A percentile compares a stretch with the other conserved stretches of the same genome.
phyloP scores from a whole-genome alignment of 148 eudicot genomes.

The Camellia sinensis region DNA sequence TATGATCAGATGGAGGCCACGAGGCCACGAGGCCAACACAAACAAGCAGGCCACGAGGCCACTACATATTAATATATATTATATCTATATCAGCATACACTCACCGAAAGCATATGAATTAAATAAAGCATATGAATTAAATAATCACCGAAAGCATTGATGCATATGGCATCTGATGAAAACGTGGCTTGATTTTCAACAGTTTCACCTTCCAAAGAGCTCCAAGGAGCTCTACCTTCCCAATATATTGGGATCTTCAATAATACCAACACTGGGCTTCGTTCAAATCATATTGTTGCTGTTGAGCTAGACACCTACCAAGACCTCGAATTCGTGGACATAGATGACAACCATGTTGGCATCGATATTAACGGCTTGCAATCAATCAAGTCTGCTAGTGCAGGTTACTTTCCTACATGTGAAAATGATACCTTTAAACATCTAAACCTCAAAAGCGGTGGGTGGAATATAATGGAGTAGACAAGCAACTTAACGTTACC shows the following conservation, averaged over 20 bases:
- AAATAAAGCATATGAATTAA: too few species aligned
- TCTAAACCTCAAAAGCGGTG: constrained; percentile 18
- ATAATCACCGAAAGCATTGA: too few species aligned
- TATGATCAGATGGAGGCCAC: too few species aligned
- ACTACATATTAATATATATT: too few species aligned
- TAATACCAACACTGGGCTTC: background rate
- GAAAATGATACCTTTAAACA: constrained; percentile 1
- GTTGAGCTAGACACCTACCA: constrained; percentile 24
- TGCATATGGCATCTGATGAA: too few species aligned
- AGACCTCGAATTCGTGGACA: background rate
- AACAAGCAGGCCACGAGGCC: too few species aligned
- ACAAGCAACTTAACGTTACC: constrained; percentile 21
- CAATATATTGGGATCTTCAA: constrained; percentile 21
- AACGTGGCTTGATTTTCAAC: too few species aligned
- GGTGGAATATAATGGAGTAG: constrained; percentile 21
- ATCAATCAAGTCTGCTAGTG: constrained; percentile 2
- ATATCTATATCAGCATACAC: too few species aligned
- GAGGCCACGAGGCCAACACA: too few species aligned
- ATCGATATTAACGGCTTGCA: constrained; percentile 21
- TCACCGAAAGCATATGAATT: too few species aligned
- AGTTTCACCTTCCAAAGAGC: constrained; percentile 17
- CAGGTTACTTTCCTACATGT: constrained; percentile 10
- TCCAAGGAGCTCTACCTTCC: background rate
- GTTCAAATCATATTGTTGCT: constrained; percentile 21
- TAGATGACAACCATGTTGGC: constrained; percentile 27